Conservation (phyloP, 306 rosid genomes). For the Medicago truncatula region DNA sequence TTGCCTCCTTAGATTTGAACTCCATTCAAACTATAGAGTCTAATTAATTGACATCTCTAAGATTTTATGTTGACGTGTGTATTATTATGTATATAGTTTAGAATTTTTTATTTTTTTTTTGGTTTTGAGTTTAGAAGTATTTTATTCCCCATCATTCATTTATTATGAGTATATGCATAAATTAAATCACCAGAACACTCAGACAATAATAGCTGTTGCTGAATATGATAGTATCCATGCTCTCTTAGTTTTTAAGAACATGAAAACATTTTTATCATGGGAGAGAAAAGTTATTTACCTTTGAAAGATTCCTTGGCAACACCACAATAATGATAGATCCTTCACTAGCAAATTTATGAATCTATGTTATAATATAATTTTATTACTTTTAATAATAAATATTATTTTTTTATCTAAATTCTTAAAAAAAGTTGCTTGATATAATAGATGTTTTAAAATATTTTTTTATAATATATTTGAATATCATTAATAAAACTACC, state of each 20-base stretch:
- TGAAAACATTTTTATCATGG: neutral
- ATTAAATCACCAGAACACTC: neutral
- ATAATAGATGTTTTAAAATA: no score
- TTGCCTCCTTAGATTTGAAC: conserved; percentile 36
- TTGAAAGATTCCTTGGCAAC: neutral
- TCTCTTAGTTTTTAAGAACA: conserved; percentile 4
- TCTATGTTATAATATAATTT: neutral
- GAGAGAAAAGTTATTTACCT: neutral
- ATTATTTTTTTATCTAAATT: neutral
- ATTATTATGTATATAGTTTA: neutral
- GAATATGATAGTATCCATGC: conserved; percentile 9
- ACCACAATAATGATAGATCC: neutral
- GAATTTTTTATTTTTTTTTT: no score
- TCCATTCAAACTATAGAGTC: conserved; percentile 20
- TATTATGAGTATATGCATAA: neutral
- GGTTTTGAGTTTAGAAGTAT: neutral
- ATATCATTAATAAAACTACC: no score
- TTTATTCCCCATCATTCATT: neutral
- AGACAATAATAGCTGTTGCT: conserved; percentile 8
- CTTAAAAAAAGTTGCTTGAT: neutral
- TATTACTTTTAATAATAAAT: neutral
- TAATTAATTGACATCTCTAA: neutral
- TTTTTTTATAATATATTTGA: no score
- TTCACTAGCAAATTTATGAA: neutral
- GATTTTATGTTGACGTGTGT: neutral